Base-by-base conservation (phyloP, 2,329 filamentous ascomycete genomes). In the Aureobasidium musti region DNA sequence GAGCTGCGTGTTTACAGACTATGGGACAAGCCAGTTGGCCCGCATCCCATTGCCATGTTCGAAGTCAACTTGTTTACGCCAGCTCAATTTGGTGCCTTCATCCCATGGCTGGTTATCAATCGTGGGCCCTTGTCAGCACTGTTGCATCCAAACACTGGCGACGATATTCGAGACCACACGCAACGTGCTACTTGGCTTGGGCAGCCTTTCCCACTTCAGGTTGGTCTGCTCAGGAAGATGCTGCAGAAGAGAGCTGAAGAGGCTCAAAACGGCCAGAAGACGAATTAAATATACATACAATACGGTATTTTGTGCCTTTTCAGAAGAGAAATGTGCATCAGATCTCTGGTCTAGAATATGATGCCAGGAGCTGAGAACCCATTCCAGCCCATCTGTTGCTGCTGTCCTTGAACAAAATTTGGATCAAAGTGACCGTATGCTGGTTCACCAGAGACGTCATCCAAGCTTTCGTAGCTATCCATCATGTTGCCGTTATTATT, bases 31-130 rank as follows among this genome's bases (percentile, higher is more conserved):
- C 91, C 92, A 0, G 78, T 97, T 33, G 93, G 92, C 0, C 92
- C 92, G 0, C 92, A 97, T 76, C 88, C 90, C 0, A 77, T 92
- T 0, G 90, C 88, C 63, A 97, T 96, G 92, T 97, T 97, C 73
- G 93, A 97, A 78, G 91, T 97, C 53, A 96, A 96, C 71, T 53
- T 97, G 23, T 91, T 94, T 76, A 92, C 89, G 0, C 93, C 92
- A 0, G 75, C 87, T 3, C 91, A 97, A 76, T 97, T 97, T 73
- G 92, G 92, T 0, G 92, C 93, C 0, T 96, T 97, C 73, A 80
- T 97, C 45, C 84, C 91, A 0, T 97, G 92, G 92, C 80, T 97
- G 35, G 85, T 91, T 35, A 86, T 97, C 67, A 89, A 93, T 78
- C 84, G 92, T 5, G 92, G 92, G 0, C 91, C 91, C 2, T 77